Conservation (phyloP, 2,329 filamentous ascomycete genomes). For the Fusarium cyanostomum region DNA sequence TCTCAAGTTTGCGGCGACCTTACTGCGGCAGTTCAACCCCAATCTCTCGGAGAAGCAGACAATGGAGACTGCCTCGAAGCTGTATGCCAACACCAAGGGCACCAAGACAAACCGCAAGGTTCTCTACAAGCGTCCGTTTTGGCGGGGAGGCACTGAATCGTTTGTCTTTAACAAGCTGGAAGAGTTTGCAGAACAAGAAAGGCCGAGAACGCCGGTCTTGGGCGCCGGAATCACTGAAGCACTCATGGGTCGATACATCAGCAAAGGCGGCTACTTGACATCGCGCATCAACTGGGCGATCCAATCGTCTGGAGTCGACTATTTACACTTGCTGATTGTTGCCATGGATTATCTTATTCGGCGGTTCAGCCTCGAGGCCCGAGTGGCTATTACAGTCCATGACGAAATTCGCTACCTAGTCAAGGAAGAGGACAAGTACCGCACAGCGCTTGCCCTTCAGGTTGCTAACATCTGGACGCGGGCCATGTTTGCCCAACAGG, state of each 20-base stretch:
- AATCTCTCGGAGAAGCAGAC: conserved; percentile 82
- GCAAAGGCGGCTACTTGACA: conserved; percentile 91
- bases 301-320: conserved; percentile 96
- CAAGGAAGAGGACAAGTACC: conserved; percentile 84
- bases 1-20: conserved; percentile 87
- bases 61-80: conserved; percentile 74
- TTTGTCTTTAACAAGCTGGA: conserved; percentile 99
- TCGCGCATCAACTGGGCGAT: conserved; percentile 99
- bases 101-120: conserved; percentile 80
- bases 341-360: conserved; percentile 93
- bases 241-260: conserved; percentile 86
- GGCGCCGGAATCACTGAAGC: conserved; percentile 97
- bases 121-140: conserved; percentile 81
- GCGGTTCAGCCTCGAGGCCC: conserved; percentile 84
- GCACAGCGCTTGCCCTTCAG: conserved; percentile 90
- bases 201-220: conserved; percentile 88
- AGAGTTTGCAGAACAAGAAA: conserved; percentile 95
- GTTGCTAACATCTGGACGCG: conserved; percentile 96
- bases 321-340: conserved; percentile 91
- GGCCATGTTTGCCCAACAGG: conserved; percentile 96
- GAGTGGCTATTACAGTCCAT: conserved; percentile 92
- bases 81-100: conserved; percentile 92
- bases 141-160: conserved; percentile 95
- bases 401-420: conserved; percentile 97
- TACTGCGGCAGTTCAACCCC: conserved; percentile 94